Percentiles rank a stretch among this genome's conserved stretches.
These are phyloP conservation scores for Stagonosporopsis tanaceti DNA, from an alignment of 2,329 filamentous ascomycete species.

Conservation along the genomic window DNA sequence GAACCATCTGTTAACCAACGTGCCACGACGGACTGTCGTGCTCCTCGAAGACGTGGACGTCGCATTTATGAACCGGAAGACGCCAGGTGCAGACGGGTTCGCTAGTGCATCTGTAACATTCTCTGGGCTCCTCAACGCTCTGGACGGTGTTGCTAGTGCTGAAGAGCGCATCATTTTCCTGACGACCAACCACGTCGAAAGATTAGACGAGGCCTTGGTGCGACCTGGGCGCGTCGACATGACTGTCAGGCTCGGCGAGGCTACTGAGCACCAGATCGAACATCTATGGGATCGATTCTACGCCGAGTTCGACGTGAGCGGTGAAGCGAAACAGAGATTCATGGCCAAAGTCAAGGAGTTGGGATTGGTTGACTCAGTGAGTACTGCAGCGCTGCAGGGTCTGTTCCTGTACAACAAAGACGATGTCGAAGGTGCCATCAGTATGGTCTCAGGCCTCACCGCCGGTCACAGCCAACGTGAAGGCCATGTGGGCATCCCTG, in stretches of 20 bases:
- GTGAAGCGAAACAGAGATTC: constrained; percentile 72
- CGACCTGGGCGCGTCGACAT: constrained; percentile 93
- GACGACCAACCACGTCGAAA: constrained; percentile 92
- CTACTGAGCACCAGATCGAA: constrained; percentile 82
- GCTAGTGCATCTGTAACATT: constrained; percentile 90
- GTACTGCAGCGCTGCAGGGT: constrained; percentile 91
- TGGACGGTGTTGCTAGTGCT: constrained; percentile 90
- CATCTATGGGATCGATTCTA: constrained; percentile 97
- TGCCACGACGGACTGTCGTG: constrained; percentile 82
- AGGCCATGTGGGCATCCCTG: constrained; percentile 41
- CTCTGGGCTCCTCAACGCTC: constrained; percentile 76
- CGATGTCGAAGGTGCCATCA: constrained; percentile 84
- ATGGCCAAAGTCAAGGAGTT: constrained; percentile 73
- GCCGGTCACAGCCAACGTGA: constrained; percentile 35
- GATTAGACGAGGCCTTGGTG: constrained; percentile 87
- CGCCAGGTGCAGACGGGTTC: constrained; percentile 82
- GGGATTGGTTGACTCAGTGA: constrained; percentile 75
- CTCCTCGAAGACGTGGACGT: constrained; percentile 91
- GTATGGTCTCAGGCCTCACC: constrained; percentile 72
- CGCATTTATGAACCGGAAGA: constrained; percentile 82
- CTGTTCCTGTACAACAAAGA: constrained; percentile 96
- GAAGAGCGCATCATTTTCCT: constrained; percentile 94
- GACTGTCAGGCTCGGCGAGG: constrained; percentile 88
- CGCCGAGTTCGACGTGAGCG: constrained; percentile 75
- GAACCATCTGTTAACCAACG: constrained; percentile 83